These are phyloP conservation scores for Xerophyta viscosa DNA, from an alignment of 106 monocot genomes.

Conservation along the genomic window DNA sequence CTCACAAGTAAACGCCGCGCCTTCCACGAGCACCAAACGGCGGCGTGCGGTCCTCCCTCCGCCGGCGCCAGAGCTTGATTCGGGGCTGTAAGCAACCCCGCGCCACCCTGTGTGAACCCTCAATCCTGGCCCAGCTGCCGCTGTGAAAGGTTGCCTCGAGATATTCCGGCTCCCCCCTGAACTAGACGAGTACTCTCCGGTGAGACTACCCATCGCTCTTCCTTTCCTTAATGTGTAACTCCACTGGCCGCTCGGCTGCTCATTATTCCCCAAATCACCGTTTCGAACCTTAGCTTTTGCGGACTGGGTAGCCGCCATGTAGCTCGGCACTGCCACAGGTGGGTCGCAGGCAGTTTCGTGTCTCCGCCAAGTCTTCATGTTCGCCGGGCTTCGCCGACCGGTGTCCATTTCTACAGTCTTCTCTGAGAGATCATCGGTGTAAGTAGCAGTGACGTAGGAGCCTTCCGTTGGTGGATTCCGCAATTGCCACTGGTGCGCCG, in stretches of 20 bases:
- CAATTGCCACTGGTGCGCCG: slow-evolving; percentile 28
- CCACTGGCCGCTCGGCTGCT: not conserved
- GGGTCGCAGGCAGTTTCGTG: no score
- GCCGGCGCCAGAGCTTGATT: slow-evolving; percentile 2
- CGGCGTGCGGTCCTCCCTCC: not conserved
- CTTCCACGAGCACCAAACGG: not conserved
- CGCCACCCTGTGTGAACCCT: no score
- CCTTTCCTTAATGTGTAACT: slow-evolving; percentile 2
- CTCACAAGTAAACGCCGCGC: not conserved
- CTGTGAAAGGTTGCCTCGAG: no score
- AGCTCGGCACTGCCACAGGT: slow-evolving; percentile 32
- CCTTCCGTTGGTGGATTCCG: not conserved
- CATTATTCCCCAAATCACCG: not conserved
- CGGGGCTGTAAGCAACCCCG: slow-evolving; percentile 7
- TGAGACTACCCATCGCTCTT: no score
- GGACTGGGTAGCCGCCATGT: slow-evolving; percentile 70
- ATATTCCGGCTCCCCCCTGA: no score
- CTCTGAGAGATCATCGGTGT: slow-evolving; percentile 27
- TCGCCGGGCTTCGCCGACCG: slow-evolving; percentile 3
- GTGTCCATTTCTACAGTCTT: slow-evolving; percentile 66
- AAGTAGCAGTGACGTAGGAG: slow-evolving; percentile 10
- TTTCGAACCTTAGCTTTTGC: slow-evolving; percentile 43
- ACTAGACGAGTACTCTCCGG: no score
- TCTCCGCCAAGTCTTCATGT: not conserved
- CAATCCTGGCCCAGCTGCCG: no score